Evolutionary conservation across 257 asterid genomes (phyloP).

Genomic region (Lycium barbarum): DNA sequence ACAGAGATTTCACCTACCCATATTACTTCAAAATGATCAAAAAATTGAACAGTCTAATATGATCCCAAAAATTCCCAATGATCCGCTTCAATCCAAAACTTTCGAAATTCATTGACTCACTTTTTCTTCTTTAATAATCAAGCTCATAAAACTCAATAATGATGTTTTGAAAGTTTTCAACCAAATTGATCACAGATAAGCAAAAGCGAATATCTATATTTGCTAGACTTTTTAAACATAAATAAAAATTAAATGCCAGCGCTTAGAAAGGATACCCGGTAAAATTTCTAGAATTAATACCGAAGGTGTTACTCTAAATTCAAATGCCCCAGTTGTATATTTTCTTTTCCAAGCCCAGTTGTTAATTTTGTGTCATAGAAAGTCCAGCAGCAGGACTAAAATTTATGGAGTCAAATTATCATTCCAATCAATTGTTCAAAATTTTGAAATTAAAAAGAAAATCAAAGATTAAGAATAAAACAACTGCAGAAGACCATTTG

Average conservation of each 20-base stretch:
- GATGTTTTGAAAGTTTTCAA: background rate
- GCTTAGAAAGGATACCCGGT: background rate
- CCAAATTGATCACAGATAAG: background rate
- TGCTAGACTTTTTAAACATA: background rate
- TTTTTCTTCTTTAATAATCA: background rate
- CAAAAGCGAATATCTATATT: background rate
- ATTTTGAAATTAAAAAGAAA: background rate
- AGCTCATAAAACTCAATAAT: background rate
- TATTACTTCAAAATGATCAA: background rate
- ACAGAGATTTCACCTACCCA: background rate
- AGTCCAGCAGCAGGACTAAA: background rate
- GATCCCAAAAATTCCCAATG: background rate
- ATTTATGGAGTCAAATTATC: background rate
- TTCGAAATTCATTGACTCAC: background rate
- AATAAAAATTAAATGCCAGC: background rate
- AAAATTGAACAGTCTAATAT: background rate
- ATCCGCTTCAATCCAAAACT: background rate
- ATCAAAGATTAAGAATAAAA: background rate
- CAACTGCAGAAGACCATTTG: constrained; percentile 2
- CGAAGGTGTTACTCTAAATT: background rate
- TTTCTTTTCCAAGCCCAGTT: background rate
- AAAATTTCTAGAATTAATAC: too few species aligned
- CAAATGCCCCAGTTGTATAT: background rate
- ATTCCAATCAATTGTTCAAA: background rate
- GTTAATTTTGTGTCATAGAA: background rate